A percentile compares a stretch with the other conserved stretches of the same genome.
phyloP scores from a whole-genome alignment of 495 filamentous ascomycete genomes.

The Penicillium coffeae region DNA sequence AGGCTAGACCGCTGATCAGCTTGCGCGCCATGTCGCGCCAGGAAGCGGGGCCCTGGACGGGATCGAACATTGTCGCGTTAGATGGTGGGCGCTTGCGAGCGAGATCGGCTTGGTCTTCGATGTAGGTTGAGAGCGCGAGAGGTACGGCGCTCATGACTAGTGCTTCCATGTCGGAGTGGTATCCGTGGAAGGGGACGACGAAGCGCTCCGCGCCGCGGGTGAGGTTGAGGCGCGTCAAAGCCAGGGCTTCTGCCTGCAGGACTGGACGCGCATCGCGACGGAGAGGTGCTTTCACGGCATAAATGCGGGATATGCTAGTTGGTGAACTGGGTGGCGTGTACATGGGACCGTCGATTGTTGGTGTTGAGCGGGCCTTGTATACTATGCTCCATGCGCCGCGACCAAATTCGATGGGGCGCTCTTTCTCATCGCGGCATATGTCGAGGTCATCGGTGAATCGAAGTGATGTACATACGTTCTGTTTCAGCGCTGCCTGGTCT shows the following conservation, averaged over 20 bases:
- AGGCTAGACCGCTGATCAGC: conserved; percentile 48
- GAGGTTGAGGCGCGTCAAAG: conserved; percentile 46
- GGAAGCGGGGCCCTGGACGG: conserved; percentile 37
- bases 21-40: conserved; percentile 46
- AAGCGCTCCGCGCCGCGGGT: conserved; percentile 31
- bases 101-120: conserved; percentile 33
- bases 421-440: conserved; percentile 24
- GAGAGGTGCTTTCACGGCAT: conserved; percentile 55
- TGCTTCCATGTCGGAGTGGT: conserved; percentile 42
- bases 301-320: conserved; percentile 25
- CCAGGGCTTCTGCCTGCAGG: conserved; percentile 48
- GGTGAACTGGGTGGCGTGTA: conserved; percentile 49
- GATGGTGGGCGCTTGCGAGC: conserved; percentile 27
- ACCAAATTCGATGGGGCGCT: conserved; percentile 44
- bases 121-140: conserved; percentile 46
- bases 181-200: conserved; percentile 56
- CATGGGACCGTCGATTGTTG: conserved; percentile 3
- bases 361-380: conserved; percentile 39
- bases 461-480: conserved; percentile 13
- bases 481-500: conserved; percentile 6
- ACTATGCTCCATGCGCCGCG: conserved; percentile 61
- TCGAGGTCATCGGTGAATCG: conserved; percentile 36
- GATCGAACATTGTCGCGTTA: conserved; percentile 50
- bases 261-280: conserved; percentile 47
- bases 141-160: conserved; percentile 54